Conservation (phyloP, 75 land plant genomes). For the Pinus taeda region DNA sequence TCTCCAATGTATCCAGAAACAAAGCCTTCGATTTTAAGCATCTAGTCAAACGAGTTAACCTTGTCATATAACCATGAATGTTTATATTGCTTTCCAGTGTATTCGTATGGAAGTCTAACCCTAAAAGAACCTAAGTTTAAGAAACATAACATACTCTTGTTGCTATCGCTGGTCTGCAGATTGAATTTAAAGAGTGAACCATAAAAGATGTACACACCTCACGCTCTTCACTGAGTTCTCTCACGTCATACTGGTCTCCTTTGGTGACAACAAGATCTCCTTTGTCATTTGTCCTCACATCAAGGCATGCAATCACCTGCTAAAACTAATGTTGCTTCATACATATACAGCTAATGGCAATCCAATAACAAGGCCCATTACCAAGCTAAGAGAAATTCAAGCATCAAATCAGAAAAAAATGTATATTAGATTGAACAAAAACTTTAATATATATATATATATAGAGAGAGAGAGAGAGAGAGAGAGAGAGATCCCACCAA, state of each 20-base stretch:
- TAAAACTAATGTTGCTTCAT: background rate
- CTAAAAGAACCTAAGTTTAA: background rate
- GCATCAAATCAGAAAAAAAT: background rate
- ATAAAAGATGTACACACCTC: slow-evolving; percentile 56
- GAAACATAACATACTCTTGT: background rate
- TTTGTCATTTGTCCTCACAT: slow-evolving; percentile 92
- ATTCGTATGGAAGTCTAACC: background rate
- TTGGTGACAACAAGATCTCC: slow-evolving; percentile 99
- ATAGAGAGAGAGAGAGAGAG: too few species aligned
- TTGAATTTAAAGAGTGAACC: background rate
- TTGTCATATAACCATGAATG: background rate
- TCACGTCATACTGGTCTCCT: slow-evolving; percentile 99
- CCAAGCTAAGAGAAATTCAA: slow-evolving; percentile 3
- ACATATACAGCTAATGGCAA: slow-evolving; percentile 5
- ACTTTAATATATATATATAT: background rate
- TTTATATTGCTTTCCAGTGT: background rate
- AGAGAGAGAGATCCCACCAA: too few species aligned
- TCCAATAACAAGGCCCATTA: background rate
- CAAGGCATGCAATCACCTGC: slow-evolving; percentile 98
- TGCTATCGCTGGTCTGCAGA: background rate
- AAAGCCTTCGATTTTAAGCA: background rate
- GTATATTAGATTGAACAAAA: background rate
- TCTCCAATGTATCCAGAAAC: background rate
- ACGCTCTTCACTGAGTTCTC: slow-evolving; percentile 74
- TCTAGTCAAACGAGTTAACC: background rate